Percentiles rank a stretch among this genome's conserved stretches.
Conservation (phyloP, 2,329 filamentous ascomycete species). For the Cytospora leucostoma region DNA sequence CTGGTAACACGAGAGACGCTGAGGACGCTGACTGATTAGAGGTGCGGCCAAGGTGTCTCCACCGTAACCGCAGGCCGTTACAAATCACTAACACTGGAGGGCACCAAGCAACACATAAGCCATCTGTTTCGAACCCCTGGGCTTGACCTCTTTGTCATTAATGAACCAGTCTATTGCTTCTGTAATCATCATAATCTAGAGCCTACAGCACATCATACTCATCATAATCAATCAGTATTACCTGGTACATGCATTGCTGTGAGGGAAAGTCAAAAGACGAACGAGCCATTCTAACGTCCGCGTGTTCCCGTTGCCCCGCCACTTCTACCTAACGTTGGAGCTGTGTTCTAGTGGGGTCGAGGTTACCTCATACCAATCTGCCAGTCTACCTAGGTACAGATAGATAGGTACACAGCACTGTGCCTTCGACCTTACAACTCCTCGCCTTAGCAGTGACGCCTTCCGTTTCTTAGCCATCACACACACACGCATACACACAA, state of each 20-base stretch:
- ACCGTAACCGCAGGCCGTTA: not conserved
- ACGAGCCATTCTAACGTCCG: not conserved
- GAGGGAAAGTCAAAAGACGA: not conserved
- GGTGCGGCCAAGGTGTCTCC: too few relatives aligned
- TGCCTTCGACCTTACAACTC: conserved; percentile 14
- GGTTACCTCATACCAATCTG: conserved; percentile 9
- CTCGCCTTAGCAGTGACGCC: conserved; percentile 3
- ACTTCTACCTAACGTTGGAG: conserved; percentile 6
- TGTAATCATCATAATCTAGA: not conserved
- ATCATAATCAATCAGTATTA: not conserved
- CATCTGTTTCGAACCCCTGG: conserved; percentile 1
- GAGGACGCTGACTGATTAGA: too few relatives aligned
- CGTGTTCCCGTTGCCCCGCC: conserved; percentile 5
- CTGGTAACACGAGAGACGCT: too few relatives aligned
- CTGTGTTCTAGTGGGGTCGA: conserved; percentile 23
- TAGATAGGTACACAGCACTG: not conserved
- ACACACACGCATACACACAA: conserved; percentile 6
- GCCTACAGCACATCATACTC: not conserved
- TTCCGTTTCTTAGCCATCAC: not conserved
- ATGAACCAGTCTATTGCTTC: not conserved
- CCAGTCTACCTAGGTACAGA: not conserved
- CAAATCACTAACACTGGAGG: conserved; percentile 1
- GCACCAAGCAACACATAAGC: conserved; percentile 7
- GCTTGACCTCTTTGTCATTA: not conserved
- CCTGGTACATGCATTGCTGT: not conserved